Evolutionary conservation across 306 rosid species (phyloP).

Genomic region (Malus asiatica): DNA sequence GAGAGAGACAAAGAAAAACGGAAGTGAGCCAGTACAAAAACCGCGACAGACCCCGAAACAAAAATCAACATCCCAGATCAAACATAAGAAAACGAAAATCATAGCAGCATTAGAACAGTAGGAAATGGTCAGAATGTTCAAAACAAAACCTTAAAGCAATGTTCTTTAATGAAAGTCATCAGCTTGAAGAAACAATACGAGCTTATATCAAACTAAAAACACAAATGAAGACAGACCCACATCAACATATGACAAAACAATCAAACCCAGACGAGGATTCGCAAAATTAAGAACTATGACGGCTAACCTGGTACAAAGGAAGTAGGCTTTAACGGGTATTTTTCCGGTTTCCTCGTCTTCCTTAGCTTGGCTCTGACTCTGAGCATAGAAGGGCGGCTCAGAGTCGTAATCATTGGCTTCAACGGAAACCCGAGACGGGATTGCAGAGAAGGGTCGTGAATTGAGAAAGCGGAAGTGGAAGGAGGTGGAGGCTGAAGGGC

Average conservation of each 20-base stretch:
- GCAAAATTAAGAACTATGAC: neutral
- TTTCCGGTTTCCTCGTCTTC: constrained; percentile 37
- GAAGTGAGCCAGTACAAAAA: constrained; percentile 2
- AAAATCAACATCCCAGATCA: neutral
- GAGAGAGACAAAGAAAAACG: neutral
- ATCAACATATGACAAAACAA: neutral
- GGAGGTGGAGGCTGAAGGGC: neutral
- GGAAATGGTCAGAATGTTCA: neutral
- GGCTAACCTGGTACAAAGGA: constrained; percentile 80
- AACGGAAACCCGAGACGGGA: constrained; percentile 32
- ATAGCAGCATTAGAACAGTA: neutral
- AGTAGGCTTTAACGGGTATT: constrained; percentile 77
- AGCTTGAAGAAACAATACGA: neutral
- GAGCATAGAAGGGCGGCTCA: constrained; percentile 4
- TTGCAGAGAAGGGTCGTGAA: constrained; percentile 44
- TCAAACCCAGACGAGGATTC: constrained; percentile 2
- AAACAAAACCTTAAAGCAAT: neutral
- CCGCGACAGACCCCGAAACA: constrained; percentile 2
- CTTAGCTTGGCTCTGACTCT: constrained; percentile 8
- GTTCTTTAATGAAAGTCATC: neutral
- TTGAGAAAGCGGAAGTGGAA: constrained; percentile 22
- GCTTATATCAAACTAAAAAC: neutral
- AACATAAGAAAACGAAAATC: neutral
- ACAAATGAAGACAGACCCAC: constrained; percentile 7
- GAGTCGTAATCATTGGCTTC: constrained; percentile 35